Conservation (phyloP, 495 filamentous ascomycete genomes). For the Penicillium longicatenatum region DNA sequence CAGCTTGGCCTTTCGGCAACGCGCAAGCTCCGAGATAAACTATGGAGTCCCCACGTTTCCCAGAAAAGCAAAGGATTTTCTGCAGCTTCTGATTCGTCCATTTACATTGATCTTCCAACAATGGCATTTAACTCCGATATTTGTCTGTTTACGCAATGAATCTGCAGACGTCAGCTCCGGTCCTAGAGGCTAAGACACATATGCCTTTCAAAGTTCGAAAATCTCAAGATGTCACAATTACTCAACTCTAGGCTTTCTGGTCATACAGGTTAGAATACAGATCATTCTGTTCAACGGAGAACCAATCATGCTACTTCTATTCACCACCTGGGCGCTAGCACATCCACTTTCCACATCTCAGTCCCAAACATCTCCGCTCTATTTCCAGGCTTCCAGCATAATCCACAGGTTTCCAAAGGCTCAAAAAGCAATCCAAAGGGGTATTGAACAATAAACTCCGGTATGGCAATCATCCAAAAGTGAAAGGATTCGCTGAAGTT, state of each 20-base stretch:
- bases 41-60: slow-evolving; percentile 2
- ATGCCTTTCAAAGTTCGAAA: too few relatives aligned
- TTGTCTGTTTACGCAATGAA: not conserved
- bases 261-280: not conserved
- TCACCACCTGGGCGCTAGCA: not conserved
- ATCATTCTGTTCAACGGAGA: not conserved
- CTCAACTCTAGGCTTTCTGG: not conserved
- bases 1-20: slow-evolving; percentile 46
- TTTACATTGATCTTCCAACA: not conserved
- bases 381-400: not conserved
- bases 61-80: slow-evolving; percentile 2
- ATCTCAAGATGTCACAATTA: not conserved
- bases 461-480: not conserved
- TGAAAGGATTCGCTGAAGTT: not conserved
- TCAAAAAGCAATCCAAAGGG: not conserved
- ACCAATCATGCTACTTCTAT: not conserved
- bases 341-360: not conserved
- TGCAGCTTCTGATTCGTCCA: slow-evolving; percentile 6
- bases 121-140: not conserved
- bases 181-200: too few relatives aligned
- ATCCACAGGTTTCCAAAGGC: not conserved
- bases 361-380: not conserved
- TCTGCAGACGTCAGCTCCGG: too few relatives aligned
- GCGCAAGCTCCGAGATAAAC: slow-evolving; percentile 27
- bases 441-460: not conserved